Conservation (phyloP, 768 basidiomycete genomes). For the Trichaptum fuscoviolaceum region DNA sequence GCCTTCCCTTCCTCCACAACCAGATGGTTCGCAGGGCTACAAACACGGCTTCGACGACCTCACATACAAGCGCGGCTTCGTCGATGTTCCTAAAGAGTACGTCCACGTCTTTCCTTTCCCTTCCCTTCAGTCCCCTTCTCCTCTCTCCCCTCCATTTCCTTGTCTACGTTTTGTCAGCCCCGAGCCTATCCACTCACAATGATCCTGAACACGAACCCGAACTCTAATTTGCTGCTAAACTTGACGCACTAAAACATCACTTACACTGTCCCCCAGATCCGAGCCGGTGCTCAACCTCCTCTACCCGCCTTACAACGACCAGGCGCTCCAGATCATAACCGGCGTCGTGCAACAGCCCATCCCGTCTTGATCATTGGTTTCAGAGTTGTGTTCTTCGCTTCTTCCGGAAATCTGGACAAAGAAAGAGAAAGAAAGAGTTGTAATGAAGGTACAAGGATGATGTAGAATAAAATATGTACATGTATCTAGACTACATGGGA, state of each 20-base stretch:
- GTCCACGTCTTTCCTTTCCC: slow-evolving; percentile 16
- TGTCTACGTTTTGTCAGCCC: no score
- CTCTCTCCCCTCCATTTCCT: neutral
- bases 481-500: no score
- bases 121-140: neutral
- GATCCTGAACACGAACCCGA: no score
- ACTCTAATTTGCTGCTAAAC: no score
- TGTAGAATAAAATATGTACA: no score
- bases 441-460: no score
- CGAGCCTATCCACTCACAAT: no score
- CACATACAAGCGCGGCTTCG: slow-evolving; percentile 39
- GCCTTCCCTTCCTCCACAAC: neutral
- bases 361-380: neutral
- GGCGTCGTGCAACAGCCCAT: neutral
- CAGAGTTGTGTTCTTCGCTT: neutral
- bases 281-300: slow-evolving; percentile 28
- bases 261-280: slow-evolving; percentile 18
- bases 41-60: slow-evolving; percentile 54
- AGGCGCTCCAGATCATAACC: slow-evolving; percentile 28
- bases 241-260: no score
- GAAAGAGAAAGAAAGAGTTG: no score
- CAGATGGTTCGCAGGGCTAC: slow-evolving; percentile 51
- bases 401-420: no score
- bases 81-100: slow-evolving; percentile 57
- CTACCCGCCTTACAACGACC: slow-evolving; percentile 35